A percentile compares a stretch with the other conserved stretches of the same genome.
phyloP scores from a whole-genome alignment of 2,329 filamentous ascomycete genomes.

The Colletotrichum neosansevieriae region DNA sequence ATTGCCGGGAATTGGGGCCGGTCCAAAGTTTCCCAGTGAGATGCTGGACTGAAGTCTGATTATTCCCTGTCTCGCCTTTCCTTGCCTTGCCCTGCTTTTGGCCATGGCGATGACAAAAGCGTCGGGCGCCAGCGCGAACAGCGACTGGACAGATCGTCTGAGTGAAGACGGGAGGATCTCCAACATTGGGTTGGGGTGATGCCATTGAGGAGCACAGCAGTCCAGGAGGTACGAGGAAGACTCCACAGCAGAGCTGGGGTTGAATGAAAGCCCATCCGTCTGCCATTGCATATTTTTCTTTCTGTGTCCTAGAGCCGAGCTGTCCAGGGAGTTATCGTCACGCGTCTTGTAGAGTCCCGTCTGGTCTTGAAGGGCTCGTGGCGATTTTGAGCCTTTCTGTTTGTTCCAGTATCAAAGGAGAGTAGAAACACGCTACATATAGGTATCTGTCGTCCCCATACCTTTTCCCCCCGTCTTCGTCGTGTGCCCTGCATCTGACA shows the following conservation, averaged over 20 bases:
- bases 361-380: too few relatives aligned
- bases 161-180: constrained; percentile 26
- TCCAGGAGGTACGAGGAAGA: constrained; percentile 30
- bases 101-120: constrained; percentile 21
- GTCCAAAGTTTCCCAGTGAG: constrained; percentile 33
- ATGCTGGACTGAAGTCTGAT: constrained; percentile 28
- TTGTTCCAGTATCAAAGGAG: not conserved
- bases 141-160: constrained; percentile 32
- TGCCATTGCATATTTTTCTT: not conserved
- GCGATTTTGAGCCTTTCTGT: not conserved
- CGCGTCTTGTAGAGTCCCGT: not conserved
- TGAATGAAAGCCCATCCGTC: constrained; percentile 5
- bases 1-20: constrained; percentile 20
- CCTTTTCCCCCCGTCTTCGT: not conserved
- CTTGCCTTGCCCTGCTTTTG: constrained; percentile 25
- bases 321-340: constrained; percentile 3
- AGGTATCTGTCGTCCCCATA: constrained; percentile 7
- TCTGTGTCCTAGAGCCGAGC: constrained; percentile 8
- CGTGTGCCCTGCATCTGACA: constrained; percentile 13
- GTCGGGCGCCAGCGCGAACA: constrained; percentile 4
- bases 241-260: constrained; percentile 24
- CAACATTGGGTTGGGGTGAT: constrained; percentile 30
- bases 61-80: constrained; percentile 30
- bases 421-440: constrained; percentile 7
- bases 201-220: constrained; percentile 28